A percentile compares a stretch with the other conserved stretches of the same genome.
Conservation (phyloP, 192 early-diverging fungal genomes). For the Podila minutissima region DNA sequence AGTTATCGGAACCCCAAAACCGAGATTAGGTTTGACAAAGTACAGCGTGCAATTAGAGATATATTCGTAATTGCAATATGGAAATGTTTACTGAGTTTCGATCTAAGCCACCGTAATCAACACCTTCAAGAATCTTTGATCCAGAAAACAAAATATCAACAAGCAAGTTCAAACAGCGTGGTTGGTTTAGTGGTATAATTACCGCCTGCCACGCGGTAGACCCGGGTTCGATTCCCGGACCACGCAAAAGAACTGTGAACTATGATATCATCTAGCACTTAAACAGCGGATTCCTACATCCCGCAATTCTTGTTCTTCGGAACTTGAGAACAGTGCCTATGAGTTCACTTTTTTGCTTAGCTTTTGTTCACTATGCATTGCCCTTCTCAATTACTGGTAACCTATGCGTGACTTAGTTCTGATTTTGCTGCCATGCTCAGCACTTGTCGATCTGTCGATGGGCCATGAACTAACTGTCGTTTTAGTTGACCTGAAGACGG, state of each 20-base stretch:
- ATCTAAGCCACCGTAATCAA: neutral
- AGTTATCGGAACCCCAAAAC: neutral
- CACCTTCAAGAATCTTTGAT: neutral
- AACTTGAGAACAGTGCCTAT: neutral
- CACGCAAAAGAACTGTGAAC: constrained; percentile 44
- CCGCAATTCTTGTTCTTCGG: neutral
- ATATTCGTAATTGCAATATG: neutral
- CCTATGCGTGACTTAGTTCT: no score
- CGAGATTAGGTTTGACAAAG: neutral
- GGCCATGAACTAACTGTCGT: no score
- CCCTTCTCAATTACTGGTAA: neutral
- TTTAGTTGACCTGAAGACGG: no score
- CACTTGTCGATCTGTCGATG: no score
- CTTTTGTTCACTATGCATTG: neutral
- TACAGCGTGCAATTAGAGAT: neutral
- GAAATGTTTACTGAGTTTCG: no score
- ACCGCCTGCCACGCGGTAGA: constrained; percentile 80
- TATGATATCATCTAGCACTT: neutral
- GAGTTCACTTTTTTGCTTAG: neutral
- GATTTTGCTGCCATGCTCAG: no score
- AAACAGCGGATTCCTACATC: constrained; percentile 1
- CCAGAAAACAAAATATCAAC: neutral
- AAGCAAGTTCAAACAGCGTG: constrained; percentile 29
- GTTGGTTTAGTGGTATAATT: constrained; percentile 78
- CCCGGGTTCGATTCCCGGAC: constrained; percentile 82